phyloP scores from a whole-genome alignment of 768 basidiomycete genomes.

The Lentinus brumalis region DNA sequence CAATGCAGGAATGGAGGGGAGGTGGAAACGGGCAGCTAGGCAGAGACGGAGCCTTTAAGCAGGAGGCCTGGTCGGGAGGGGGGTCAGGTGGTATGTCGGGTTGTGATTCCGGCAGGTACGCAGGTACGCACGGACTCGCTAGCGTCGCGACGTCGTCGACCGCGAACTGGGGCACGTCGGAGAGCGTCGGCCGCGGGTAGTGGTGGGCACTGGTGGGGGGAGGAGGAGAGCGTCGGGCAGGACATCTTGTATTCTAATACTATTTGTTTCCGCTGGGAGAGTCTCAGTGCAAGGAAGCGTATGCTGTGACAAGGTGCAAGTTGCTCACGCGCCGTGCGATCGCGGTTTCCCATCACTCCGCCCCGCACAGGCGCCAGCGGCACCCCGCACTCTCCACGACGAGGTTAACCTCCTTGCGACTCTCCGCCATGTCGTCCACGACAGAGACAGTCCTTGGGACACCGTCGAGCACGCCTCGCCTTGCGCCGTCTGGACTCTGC shows the following conservation, averaged over 20 bases:
- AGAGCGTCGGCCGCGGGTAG: neutral
- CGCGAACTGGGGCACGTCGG: neutral
- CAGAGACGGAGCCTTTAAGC: neutral
- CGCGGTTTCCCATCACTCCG: neutral
- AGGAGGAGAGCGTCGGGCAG: slow-evolving; percentile 1
- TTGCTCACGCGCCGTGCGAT: neutral
- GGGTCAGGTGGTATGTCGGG: slow-evolving; percentile 16
- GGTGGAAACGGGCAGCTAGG: neutral
- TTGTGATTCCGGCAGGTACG: neutral
- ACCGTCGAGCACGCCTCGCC: no score
- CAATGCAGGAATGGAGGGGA: neutral
- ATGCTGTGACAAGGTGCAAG: neutral
- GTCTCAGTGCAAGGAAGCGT: neutral
- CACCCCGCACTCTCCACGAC: no score
- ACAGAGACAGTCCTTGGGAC: no score
- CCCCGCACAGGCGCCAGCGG: no score
- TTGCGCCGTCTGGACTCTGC: no score
- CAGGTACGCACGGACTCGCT: neutral
- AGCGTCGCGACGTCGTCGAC: neutral
- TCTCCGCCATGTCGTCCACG: no score
- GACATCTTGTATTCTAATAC: neutral
- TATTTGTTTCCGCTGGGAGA: neutral
- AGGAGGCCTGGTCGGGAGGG: neutral
- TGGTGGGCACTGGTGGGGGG: neutral
- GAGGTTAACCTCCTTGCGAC: no score